These are phyloP conservation scores for Cercospora nicotianae DNA, from an alignment of 2,329 filamentous ascomycete genomes.

Conservation along the genomic window DNA sequence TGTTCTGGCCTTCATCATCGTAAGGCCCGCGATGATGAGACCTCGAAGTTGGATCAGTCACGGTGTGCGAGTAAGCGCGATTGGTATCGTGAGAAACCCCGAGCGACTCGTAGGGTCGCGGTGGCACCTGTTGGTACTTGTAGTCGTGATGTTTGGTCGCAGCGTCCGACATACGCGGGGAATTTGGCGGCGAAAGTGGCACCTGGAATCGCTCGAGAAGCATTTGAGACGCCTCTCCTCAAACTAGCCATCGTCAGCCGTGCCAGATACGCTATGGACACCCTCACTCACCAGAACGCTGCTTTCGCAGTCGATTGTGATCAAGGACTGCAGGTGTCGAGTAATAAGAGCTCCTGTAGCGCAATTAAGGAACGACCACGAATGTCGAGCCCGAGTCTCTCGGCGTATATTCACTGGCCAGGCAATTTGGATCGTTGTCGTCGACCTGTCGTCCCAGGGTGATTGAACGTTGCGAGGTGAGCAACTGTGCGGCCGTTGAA, in stretches of 20 bases:
- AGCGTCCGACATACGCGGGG: constrained; percentile 53
- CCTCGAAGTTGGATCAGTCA: neutral
- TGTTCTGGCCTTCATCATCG: neutral
- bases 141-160: constrained; percentile 45
- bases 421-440: neutral
- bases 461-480: neutral
- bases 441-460: neutral
- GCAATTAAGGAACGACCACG: neutral
- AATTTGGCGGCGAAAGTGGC: constrained; percentile 52
- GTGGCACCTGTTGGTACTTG: constrained; percentile 45
- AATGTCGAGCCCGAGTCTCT: neutral
- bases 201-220: constrained; percentile 48
- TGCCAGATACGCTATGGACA: neutral
- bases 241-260: neutral
- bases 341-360: neutral
- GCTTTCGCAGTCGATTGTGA: neutral
- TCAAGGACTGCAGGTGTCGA: neutral
- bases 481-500: neutral
- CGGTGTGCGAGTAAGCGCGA: neutral
- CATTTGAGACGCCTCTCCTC: constrained; percentile 27
- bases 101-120: constrained; percentile 8
- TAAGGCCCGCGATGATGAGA: neutral
- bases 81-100: constrained; percentile 27
- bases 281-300: neutral
- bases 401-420: neutral